Conservation (phyloP, 768 basidiomycete species). For the Flagelloscypha sp. region DNA sequence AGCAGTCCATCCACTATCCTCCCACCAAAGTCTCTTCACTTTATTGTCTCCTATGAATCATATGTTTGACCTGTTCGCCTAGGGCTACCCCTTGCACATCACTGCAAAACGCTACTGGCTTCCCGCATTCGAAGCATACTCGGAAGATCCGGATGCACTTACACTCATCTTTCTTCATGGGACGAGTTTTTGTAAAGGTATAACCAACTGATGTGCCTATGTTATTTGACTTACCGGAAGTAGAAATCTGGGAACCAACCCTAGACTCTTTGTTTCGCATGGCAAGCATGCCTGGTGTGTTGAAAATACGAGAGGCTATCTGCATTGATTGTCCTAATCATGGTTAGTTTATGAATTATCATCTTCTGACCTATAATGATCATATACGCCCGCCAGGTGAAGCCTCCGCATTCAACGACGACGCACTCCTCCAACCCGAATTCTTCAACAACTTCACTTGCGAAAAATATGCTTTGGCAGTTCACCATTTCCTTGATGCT, state of each 20-base stretch:
- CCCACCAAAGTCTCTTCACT: too few relatives aligned
- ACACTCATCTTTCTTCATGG: constrained; percentile 58
- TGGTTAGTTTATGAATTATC: too few relatives aligned
- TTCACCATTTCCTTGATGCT: constrained; percentile 45
- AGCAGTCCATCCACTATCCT: too few relatives aligned
- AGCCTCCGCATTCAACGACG: constrained; percentile 51
- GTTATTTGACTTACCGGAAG: too few relatives aligned
- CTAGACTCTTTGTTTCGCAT: constrained; percentile 36
- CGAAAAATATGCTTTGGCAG: constrained; percentile 52
- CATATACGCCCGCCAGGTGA: too few relatives aligned
- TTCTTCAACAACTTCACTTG: constrained; percentile 48
- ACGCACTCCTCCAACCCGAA: constrained; percentile 32
- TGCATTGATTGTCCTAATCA: constrained; percentile 68
- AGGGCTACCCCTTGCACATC: constrained; percentile 41
- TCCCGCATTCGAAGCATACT: constrained; percentile 28
- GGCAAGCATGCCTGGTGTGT: constrained; percentile 6
- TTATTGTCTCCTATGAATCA: too few relatives aligned
- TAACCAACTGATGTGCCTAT: too few relatives aligned
- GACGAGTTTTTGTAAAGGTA: constrained; percentile 69
- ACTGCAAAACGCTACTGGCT: constrained; percentile 54
- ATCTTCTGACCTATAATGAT: too few relatives aligned
- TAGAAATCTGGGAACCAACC: constrained; percentile 67
- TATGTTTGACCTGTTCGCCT: too few relatives aligned
- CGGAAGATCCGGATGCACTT: constrained; percentile 32
- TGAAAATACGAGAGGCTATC: constrained; percentile 53